Percentiles rank a stretch among this genome's conserved stretches.
Evolutionary conservation across 2,329 filamentous ascomycete genomes (phyloP).

Genomic region (Pseudogymnoascus sp.): DNA sequence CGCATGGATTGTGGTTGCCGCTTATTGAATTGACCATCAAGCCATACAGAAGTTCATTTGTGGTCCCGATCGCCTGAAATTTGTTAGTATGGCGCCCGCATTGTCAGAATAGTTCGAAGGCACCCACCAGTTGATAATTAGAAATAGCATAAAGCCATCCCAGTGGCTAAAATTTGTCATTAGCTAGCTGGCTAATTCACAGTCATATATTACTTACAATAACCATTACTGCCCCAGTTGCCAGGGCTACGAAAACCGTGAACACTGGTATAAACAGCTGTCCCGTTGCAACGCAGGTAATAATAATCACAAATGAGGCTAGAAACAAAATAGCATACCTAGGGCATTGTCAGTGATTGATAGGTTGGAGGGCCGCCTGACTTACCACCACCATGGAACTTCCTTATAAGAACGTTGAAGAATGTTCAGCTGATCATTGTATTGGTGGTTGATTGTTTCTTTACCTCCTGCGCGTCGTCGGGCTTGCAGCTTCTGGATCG

Average conservation of each 20-base stretch:
- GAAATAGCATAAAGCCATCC: constrained; percentile 53
- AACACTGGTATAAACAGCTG: constrained; percentile 50
- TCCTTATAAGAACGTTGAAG: constrained; percentile 49
- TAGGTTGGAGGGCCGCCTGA: neutral
- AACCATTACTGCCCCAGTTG: constrained; percentile 46
- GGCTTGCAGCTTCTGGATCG: constrained; percentile 35
- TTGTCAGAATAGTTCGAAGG: neutral
- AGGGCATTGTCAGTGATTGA: neutral
- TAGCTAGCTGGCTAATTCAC: neutral
- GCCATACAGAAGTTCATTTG: constrained; percentile 52
- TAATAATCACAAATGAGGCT: constrained; percentile 39
- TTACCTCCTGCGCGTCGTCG: constrained; percentile 26
- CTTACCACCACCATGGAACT: constrained; percentile 51
- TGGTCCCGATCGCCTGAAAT: constrained; percentile 43
- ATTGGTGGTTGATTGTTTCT: constrained; percentile 43
- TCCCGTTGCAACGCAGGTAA: constrained; percentile 42
- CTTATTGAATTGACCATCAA: constrained; percentile 46
- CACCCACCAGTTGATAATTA: constrained; percentile 36
- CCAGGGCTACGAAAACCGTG: constrained; percentile 50
- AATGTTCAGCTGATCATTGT: constrained; percentile 50
- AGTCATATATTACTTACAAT: constrained; percentile 22
- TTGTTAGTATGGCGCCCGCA: neutral
- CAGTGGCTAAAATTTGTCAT: constrained; percentile 31
- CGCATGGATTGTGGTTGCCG: constrained; percentile 46
- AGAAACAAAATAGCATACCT: constrained; percentile 35